A percentile compares a stretch with the other conserved stretches of the same genome.
Conservation (phyloP, 1,284 basidiomycete genomes). For the Cutaneotrichosporon sp. region DNA sequence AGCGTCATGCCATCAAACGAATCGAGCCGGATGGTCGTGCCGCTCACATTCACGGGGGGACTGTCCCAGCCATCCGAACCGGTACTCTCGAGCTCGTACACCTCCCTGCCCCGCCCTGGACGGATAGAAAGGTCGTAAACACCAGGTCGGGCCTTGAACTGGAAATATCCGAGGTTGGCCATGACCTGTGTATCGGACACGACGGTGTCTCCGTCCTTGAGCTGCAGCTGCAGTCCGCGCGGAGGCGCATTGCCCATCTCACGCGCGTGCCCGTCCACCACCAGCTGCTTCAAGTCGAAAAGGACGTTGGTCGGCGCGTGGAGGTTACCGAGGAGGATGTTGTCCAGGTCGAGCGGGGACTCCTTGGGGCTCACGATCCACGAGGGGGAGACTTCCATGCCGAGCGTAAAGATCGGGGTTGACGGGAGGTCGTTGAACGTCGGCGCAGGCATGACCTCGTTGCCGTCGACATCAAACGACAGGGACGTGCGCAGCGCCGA, state of each 20-base stretch:
- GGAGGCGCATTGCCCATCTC: slow-evolving; percentile 65
- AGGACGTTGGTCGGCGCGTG: slow-evolving; percentile 60
- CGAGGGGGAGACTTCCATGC: slow-evolving; percentile 79
- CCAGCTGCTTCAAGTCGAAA: slow-evolving; percentile 83
- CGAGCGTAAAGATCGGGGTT: slow-evolving; percentile 78
- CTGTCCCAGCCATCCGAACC: slow-evolving; percentile 80
- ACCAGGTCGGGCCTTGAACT: slow-evolving; percentile 89
- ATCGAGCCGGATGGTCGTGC: slow-evolving; percentile 66
- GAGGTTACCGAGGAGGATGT: slow-evolving; percentile 73
- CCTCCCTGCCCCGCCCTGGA: slow-evolving; percentile 69
- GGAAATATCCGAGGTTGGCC: slow-evolving; percentile 91
- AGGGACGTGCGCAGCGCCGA: slow-evolving; percentile 62
- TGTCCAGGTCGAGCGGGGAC: slow-evolving; percentile 90
- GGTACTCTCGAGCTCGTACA: slow-evolving; percentile 76
- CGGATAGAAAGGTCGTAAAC: slow-evolving; percentile 78
- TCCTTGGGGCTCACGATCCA: slow-evolving; percentile 90
- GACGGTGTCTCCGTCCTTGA: slow-evolving; percentile 54
- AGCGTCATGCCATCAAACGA: slow-evolving; percentile 83
- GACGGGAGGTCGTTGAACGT: slow-evolving; percentile 52
- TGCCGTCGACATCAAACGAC: slow-evolving; percentile 61
- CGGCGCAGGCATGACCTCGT: slow-evolving; percentile 49
- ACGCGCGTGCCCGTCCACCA: slow-evolving; percentile 89
- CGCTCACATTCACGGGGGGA: slow-evolving; percentile 59
- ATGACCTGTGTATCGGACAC: slow-evolving; percentile 83
- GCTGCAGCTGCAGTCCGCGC: slow-evolving; percentile 77